Evolutionary conservation across 495 filamentous ascomycete species (phyloP).

Genomic region (Trichoderma gamsii): DNA sequence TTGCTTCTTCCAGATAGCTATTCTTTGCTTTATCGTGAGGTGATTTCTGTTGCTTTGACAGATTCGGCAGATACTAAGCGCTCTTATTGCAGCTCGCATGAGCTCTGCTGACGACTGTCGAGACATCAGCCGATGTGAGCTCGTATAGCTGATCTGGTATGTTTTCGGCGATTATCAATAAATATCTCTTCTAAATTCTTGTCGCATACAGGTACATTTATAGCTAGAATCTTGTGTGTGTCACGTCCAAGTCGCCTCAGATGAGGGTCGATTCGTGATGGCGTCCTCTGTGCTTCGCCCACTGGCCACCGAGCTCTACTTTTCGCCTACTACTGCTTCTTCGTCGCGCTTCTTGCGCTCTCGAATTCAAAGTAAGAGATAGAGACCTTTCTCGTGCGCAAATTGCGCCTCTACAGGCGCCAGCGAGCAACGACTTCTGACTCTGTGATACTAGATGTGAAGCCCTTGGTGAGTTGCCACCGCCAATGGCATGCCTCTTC

Average conservation of each 20-base stretch:
- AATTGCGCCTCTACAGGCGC: neutral
- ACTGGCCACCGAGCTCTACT: constrained; percentile 14
- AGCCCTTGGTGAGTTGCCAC: constrained; percentile 21
- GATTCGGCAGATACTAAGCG: neutral
- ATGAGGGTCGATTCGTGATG: constrained; percentile 16
- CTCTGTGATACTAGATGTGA: neutral
- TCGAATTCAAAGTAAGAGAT: constrained; percentile 1
- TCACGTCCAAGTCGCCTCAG: constrained; percentile 7
- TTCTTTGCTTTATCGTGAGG: neutral
- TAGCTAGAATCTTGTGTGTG: neutral
- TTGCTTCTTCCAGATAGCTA: neutral
- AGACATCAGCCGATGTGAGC: neutral
- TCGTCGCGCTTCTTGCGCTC: constrained; percentile 1
- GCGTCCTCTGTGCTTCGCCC: constrained; percentile 15
- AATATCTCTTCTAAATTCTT: constrained; percentile 2
- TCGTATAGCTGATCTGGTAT: neutral
- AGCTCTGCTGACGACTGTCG: neutral
- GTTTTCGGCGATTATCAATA: neutral
- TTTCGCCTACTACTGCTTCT: neutral
- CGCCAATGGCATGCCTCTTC: constrained; percentile 30
- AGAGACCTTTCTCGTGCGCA: neutral
- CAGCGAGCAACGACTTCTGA: neutral
- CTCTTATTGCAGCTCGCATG: neutral
- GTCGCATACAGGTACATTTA: neutral
- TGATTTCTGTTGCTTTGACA: neutral